Evolutionary conservation across 2,329 filamentous ascomycete species (phyloP), one percentile per base, ranked within the genome.

Genomic region (Colletotrichum siamense): DNA sequence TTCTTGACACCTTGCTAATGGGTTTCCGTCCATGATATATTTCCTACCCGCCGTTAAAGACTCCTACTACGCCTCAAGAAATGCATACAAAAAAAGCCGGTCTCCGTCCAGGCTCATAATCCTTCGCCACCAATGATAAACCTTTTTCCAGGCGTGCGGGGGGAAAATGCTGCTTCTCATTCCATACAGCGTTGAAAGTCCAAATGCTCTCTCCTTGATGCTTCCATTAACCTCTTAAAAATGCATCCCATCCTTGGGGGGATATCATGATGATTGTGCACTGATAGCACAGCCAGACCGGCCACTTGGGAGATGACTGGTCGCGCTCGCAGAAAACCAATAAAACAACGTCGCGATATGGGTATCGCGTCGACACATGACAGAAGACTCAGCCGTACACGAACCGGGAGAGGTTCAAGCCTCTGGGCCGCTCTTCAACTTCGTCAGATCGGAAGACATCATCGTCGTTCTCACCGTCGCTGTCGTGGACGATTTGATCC

Each of bases 401-500:
- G 81, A 90, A 92, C 34, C 84, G 86, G 8, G 89, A 88, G 65
- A 92, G 82, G 75, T 91, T 83, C 28, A 91, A 80, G 12, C 61
- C 26, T 55, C 84, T 86, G 8, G 82, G 78, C 2, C 79, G 79
- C 9, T 83, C 82, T 3, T 76, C 77, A 32, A 26, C 36, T 7
- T 63, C 69, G 13, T 77, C 70, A 12, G 83, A 80, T 26, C 81
- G 78, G 59, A 26, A 32, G 28, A 76, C 49, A 39, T 88, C 86
- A 8, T 78, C 77, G 15, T 88, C 87, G 22, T 85, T 85, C 71
- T 89, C 89, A 22, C 79, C 87, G 75, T 89, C 88, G 76, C 89
- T 91, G 80, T 89, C 89, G 30, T 88, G 88, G 16, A 89, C 82
- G 77, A 92, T 87, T 71, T 90, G 86, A 73, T 92, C 91, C 80